A percentile compares a stretch with the other conserved stretches of the same genome.
These are phyloP conservation scores for Pelargonium fulgidum DNA, from an alignment of 441 rosid genomes.

Conservation along the genomic window DNA sequence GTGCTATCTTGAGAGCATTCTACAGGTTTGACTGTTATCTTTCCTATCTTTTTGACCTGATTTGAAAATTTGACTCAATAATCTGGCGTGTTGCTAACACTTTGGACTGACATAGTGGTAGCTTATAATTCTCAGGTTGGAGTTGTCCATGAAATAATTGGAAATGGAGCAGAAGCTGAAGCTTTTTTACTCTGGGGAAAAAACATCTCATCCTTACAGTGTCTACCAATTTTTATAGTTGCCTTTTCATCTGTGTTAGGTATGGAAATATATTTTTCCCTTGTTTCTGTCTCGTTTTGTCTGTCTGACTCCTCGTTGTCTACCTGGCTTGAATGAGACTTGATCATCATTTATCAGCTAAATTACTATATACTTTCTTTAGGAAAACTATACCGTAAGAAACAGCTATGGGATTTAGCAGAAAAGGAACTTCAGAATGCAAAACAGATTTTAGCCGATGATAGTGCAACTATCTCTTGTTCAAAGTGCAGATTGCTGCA, in stretches of 20 bases:
- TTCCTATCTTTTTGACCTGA: slow-evolving; percentile 15
- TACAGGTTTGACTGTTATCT: slow-evolving; percentile 56
- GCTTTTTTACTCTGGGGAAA: slow-evolving; percentile 70
- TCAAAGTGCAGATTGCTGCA: slow-evolving; percentile 55
- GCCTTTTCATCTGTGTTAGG: slow-evolving; percentile 80
- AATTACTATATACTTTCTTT: slow-evolving; percentile 15
- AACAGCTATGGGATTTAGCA: slow-evolving; percentile 54
- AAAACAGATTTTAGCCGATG: slow-evolving; percentile 37
- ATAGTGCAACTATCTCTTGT: slow-evolving; percentile 39
- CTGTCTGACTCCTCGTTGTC: slow-evolving; percentile 8
- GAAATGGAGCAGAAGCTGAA: slow-evolving; percentile 82
- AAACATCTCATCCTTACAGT: slow-evolving; percentile 53
- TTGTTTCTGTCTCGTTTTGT: slow-evolving; percentile 4
- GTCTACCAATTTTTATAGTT: slow-evolving; percentile 50
- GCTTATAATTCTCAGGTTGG: slow-evolving; percentile 53
- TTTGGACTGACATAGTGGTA: slow-evolving; percentile 5
- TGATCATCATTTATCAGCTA: slow-evolving; percentile 10
- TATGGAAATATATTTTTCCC: slow-evolving; percentile 22
- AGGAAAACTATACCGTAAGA: slow-evolving; percentile 74
- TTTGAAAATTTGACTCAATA: slow-evolving; percentile 15
- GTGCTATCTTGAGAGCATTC: slow-evolving; percentile 84
- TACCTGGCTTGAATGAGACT: slow-evolving; percentile 14
- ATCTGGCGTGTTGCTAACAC: background rate
- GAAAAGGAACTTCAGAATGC: slow-evolving; percentile 61
- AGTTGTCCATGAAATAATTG: slow-evolving; percentile 58